phyloP scores from a whole-genome alignment of 441 rosid species.

The Monsonia emarginata region DNA sequence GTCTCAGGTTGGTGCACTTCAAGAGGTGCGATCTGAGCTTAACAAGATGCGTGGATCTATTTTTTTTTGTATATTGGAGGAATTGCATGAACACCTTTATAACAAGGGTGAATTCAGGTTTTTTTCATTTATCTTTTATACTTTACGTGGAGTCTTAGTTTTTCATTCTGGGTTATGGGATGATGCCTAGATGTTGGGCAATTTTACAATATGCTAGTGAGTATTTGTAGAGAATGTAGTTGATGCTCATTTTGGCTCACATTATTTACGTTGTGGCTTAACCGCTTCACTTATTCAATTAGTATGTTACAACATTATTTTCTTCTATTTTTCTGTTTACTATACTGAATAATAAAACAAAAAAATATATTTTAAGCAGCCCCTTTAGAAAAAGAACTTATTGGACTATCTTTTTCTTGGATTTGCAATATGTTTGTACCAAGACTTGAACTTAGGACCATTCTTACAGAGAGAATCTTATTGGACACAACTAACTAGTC shows the following conservation, averaged over 20 bases:
- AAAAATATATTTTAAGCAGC: background rate
- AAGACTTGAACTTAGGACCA: too few relatives aligned
- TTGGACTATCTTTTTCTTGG: too few relatives aligned
- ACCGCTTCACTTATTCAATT: background rate
- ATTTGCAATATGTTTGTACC: too few relatives aligned
- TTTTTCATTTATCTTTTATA: background rate
- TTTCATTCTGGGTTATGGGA: too few relatives aligned
- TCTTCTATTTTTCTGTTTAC: background rate
- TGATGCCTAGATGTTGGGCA: too few relatives aligned
- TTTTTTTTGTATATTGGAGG: slow-evolving; percentile 82
- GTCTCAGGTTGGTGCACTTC: slow-evolving; percentile 93
- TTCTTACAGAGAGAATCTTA: too few relatives aligned
- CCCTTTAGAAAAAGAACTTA: too few relatives aligned
- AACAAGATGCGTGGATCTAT: slow-evolving; percentile 74
- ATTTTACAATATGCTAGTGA: too few relatives aligned
- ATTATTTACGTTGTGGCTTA: background rate
- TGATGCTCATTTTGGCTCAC: too few relatives aligned
- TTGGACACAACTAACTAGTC: too few relatives aligned
- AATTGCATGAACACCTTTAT: slow-evolving; percentile 89
- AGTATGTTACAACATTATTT: background rate
- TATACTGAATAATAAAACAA: too few relatives aligned
- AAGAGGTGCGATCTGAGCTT: slow-evolving; percentile 95
- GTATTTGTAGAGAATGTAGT: too few relatives aligned
- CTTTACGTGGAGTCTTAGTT: background rate
- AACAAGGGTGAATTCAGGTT: slow-evolving; percentile 96